Conservation (phyloP, 768 basidiomycete species). For the Coprinopsis sp. region DNA sequence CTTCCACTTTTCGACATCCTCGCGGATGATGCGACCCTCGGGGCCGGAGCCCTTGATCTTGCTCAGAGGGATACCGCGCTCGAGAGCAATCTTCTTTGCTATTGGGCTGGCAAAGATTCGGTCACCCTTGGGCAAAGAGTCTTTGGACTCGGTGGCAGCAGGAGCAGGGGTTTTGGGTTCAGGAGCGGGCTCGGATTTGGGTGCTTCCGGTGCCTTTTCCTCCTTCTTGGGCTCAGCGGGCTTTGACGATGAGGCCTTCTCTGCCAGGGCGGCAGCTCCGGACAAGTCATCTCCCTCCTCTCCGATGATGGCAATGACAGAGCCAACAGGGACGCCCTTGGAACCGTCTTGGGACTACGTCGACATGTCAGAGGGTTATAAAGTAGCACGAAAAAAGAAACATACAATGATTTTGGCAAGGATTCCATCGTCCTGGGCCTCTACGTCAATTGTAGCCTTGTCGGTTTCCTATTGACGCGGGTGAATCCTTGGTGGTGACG, state of each 20-base stretch:
- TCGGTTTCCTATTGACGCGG: constrained; percentile 82
- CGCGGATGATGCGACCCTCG: constrained; percentile 88
- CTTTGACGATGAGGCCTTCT: constrained; percentile 50
- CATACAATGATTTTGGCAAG: constrained; percentile 95
- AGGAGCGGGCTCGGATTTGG: constrained; percentile 30
- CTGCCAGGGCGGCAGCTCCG: constrained; percentile 68
- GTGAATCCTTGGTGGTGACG: constrained; percentile 10
- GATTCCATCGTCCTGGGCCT: constrained; percentile 96
- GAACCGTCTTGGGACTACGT: constrained; percentile 73
- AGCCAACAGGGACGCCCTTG: constrained; percentile 85
- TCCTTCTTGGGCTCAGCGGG: constrained; percentile 34
- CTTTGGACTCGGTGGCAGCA: constrained; percentile 39
- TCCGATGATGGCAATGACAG: constrained; percentile 84
- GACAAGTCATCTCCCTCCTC: constrained; percentile 96
- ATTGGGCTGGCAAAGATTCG: constrained; percentile 93
- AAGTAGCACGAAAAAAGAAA: constrained; percentile 7
- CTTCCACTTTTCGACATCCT: constrained; percentile 91
- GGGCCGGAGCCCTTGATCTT: constrained; percentile 94
- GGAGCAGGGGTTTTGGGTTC: constrained; percentile 22
- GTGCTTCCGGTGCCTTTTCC: constrained; percentile 35
- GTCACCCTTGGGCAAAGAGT: constrained; percentile 60
- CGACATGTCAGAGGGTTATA: constrained; percentile 2
- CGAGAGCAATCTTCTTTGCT: constrained; percentile 95
- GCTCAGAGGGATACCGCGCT: constrained; percentile 85
- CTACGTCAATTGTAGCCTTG: constrained; percentile 99